These are phyloP conservation scores for Phytopythium vexans DNA, from an alignment of 352 stramenopile species.

Conservation along the genomic window DNA sequence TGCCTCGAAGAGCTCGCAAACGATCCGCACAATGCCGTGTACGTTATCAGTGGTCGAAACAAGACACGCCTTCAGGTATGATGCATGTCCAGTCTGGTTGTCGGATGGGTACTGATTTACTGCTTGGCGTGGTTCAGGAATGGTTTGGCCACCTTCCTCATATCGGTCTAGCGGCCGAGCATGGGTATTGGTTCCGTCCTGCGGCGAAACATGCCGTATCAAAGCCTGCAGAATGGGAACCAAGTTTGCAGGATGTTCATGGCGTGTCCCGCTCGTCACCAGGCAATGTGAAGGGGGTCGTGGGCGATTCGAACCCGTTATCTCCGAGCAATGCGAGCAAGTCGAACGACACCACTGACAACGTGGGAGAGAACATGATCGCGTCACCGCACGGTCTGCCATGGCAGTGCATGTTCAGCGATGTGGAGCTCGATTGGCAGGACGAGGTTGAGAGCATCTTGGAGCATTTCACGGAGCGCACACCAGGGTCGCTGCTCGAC, in stretches of 20 bases:
- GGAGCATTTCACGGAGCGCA: conserved; percentile 86
- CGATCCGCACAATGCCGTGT: conserved; percentile 79
- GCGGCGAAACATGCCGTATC: conserved; percentile 44
- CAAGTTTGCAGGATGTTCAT: too few species aligned
- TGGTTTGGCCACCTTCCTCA: conserved; percentile 82
- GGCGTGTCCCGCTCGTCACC: too few species aligned
- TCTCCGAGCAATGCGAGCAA: neutral
- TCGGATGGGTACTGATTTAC: neutral
- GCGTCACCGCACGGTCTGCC: conserved; percentile 29
- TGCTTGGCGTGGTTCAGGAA: conserved; percentile 30
- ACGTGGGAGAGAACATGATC: conserved; percentile 11
- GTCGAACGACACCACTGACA: conserved; percentile 3
- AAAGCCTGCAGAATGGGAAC: too few species aligned
- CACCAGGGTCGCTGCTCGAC: conserved; percentile 80
- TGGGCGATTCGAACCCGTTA: conserved; percentile 13
- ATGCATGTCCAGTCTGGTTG: neutral
- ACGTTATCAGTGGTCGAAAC: conserved; percentile 82
- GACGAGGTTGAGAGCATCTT: conserved; percentile 81
- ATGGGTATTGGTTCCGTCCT: conserved; percentile 80
- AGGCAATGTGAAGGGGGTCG: too few species aligned
- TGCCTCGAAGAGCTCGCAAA: conserved; percentile 65
- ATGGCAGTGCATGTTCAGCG: conserved; percentile 84
- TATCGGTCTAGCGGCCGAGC: conserved; percentile 72
- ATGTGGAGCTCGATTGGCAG: conserved; percentile 74
- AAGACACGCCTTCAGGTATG: conserved; percentile 60